phyloP scores from a whole-genome alignment of 768 basidiomycete species.

The Lyophyllum shimeji region DNA sequence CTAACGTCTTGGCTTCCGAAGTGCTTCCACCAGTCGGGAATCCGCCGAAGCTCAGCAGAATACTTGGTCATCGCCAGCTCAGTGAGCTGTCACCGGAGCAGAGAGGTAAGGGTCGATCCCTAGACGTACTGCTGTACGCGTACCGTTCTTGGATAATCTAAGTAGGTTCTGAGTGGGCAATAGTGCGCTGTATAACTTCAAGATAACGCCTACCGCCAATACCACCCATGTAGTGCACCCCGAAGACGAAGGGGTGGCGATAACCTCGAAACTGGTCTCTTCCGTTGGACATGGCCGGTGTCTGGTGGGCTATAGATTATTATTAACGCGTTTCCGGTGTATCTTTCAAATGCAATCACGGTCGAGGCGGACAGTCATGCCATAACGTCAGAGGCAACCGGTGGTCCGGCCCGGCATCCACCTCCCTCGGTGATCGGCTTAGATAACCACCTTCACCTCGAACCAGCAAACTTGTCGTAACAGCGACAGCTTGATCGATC shows the following conservation, averaged over 20 bases:
- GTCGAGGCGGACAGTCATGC: no score
- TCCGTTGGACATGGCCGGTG: neutral
- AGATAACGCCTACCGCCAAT: slow-evolving; percentile 37
- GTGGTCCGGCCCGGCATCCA: neutral
- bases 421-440: neutral
- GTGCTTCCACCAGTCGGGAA: slow-evolving; percentile 40
- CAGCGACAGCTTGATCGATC: neutral
- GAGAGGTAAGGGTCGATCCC: neutral
- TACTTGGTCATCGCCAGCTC: slow-evolving; percentile 51
- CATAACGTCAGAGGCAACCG: neutral
- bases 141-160: slow-evolving; percentile 51
- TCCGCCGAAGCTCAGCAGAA: slow-evolving; percentile 41
- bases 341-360: no score
- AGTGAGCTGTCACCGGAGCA: slow-evolving; percentile 30
- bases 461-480: no score
- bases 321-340: no score
- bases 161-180: neutral
- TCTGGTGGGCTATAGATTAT: neutral
- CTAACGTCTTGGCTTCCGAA: slow-evolving; percentile 24
- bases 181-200: neutral
- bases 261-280: slow-evolving; percentile 37
- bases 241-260: slow-evolving; percentile 50
- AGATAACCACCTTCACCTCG: neutral
- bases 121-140: slow-evolving; percentile 11
- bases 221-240: slow-evolving; percentile 40